These are phyloP conservation scores for Cutaneotrichosporon mucoides DNA, from an alignment of 1,284 basidiomycete genomes.

Conservation along the genomic window DNA sequence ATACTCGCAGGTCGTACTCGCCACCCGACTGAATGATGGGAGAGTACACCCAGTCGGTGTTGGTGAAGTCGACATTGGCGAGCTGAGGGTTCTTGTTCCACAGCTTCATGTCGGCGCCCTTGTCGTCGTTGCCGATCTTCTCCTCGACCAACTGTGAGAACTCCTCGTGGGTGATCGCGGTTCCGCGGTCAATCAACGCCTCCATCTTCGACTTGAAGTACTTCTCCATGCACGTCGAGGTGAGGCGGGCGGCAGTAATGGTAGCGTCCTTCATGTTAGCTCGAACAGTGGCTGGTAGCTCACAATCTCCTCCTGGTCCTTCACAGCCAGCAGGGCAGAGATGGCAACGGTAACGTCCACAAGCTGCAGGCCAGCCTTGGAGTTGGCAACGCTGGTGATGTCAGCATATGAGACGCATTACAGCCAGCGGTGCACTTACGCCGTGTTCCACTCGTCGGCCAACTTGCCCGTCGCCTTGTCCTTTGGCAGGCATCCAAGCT, in stretches of 20 bases:
- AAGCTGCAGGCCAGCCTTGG: constrained; percentile 56
- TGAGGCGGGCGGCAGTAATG: constrained; percentile 69
- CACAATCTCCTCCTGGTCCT: constrained; percentile 87
- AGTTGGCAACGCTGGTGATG: constrained; percentile 20
- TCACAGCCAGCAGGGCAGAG: constrained; percentile 74
- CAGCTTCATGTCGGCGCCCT: constrained; percentile 80
- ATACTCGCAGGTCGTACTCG: constrained; percentile 83
- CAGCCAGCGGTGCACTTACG: constrained; percentile 26
- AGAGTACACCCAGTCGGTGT: constrained; percentile 88
- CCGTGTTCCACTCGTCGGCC: constrained; percentile 54
- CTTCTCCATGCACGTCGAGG: constrained; percentile 77
- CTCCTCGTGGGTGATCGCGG: constrained; percentile 82
- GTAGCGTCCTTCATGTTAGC: constrained; percentile 63
- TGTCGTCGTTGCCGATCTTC: constrained; percentile 79
- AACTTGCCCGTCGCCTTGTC: constrained; percentile 47
- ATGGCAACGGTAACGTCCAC: constrained; percentile 74
- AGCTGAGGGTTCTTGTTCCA: constrained; percentile 72
- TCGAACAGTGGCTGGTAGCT: constrained; percentile 30
- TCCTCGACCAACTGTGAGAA: constrained; percentile 66
- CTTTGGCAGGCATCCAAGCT: constrained; percentile 46
- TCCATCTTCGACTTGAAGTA: constrained; percentile 87
- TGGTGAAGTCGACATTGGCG: constrained; percentile 75
- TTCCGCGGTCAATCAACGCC: constrained; percentile 83
- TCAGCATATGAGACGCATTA: neutral
- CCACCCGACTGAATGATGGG: constrained; percentile 94